Evolutionary conservation across 169 alveolate genomes (phyloP), one percentile per base, ranked within the genome.

Genomic region (Theileria annulata): DNA sequence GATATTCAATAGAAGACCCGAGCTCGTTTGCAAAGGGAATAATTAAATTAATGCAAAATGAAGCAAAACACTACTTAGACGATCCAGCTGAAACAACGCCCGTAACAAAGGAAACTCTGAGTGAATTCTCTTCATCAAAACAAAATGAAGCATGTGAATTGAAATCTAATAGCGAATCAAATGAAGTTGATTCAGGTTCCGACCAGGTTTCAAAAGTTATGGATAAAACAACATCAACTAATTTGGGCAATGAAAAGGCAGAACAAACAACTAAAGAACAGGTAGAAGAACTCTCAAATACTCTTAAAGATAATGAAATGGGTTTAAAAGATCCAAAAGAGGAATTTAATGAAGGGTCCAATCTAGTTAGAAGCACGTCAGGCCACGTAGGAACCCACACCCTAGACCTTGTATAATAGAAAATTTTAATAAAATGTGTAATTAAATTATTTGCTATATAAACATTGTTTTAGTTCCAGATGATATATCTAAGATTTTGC

Each of bases 1-100:
- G 96, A 8, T 93, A 93, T 77, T 75, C 77, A 62, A 83, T 93
- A 31, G 93, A 93, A 76, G 95, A 93, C 69, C 92, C 95, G 0
- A 91, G 94, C 15, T 60, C 63, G 49, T 93, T 93, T 74, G 95
- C 96, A 21, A 83, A 86, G 71, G 59, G 92, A 47, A 92, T 93
- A 47, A 73, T 92, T 15, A 79, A 84, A 35, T 63, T 93, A 87
- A 90, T 93, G 96, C 91, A 82, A 60, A 79, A 86, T 48, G 93
- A 90, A 68, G 96, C 96, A 0, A 42, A 21, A n/a, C 67, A 63
- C 54, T 77, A 70, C 30, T 68, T 84, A 35, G n/a, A 1, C 8
- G 15, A 23, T 64, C 48, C 51, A 42, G 27, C 2, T 58, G 42
- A 25, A 23, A 56, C 3, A 28, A 28, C 42, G 15, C 51, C 51